Evolutionary conservation across 2,329 filamentous ascomycete species (phyloP).

Genomic region (Cryphonectria japonica): DNA sequence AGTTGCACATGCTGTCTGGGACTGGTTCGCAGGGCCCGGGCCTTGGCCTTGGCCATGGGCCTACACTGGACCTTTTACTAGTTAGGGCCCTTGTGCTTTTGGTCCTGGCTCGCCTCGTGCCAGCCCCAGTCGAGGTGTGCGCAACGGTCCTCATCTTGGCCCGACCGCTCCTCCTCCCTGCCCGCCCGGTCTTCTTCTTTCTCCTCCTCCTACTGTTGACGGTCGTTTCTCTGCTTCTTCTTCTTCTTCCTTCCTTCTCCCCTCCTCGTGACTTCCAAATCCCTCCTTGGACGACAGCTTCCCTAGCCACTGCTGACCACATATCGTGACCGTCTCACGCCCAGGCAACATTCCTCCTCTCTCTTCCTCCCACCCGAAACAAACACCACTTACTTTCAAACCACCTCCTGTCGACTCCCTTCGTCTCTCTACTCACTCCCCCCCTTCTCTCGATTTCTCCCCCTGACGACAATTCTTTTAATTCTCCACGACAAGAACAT

Average conservation of each 20-base stretch:
- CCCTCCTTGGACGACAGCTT: not conserved
- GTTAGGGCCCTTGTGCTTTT: not conserved
- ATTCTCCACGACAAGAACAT: not conserved
- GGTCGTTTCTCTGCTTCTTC: not conserved
- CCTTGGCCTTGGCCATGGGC: conserved; percentile 2
- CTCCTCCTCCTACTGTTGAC: not conserved
- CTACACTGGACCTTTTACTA: not conserved
- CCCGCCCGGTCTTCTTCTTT: not conserved
- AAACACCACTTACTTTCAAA: not conserved
- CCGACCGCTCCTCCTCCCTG: not conserved
- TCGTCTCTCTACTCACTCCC: not conserved
- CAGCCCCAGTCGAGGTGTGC: not conserved
- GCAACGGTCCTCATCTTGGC: conserved; percentile 8
- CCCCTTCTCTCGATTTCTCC: not conserved
- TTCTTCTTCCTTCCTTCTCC: conserved; percentile 7
- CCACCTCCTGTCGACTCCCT: not conserved
- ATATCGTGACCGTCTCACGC: not conserved
- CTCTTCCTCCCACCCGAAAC: not conserved
- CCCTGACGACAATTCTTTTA: not conserved
- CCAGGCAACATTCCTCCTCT: conserved; percentile 11
- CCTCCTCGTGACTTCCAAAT: not conserved
- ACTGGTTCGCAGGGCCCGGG: conserved; percentile 1
- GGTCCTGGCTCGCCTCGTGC: conserved; percentile 2
- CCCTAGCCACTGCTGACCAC: conserved; percentile 7
- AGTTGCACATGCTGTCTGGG: conserved; percentile 3